These are phyloP conservation scores for Fusarium algeriense DNA, from an alignment of 2,329 filamentous ascomycete species.

Conservation along the genomic window DNA sequence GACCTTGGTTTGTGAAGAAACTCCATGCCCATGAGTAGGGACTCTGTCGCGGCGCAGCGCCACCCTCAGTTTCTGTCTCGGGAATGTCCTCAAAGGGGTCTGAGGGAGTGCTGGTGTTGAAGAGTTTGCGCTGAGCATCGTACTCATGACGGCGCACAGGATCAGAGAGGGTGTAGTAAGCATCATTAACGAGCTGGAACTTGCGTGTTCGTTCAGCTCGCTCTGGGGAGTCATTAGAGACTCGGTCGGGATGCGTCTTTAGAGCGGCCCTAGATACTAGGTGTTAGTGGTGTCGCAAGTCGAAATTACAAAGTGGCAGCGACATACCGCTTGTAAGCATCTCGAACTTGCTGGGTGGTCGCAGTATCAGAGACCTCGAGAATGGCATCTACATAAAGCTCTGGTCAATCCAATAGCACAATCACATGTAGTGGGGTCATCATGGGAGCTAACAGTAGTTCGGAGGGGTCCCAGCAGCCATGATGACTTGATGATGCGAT, in stretches of 20 bases:
- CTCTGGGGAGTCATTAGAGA: constrained; percentile 85
- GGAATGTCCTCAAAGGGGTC: constrained; percentile 61
- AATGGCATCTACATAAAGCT: constrained; percentile 69
- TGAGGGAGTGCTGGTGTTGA: constrained; percentile 46
- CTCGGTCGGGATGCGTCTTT: constrained; percentile 93
- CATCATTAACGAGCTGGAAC: constrained; percentile 93
- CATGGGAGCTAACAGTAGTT: constrained; percentile 67
- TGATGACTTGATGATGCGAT: constrained; percentile 39
- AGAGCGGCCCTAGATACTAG: constrained; percentile 76
- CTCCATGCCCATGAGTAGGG: constrained; percentile 84
- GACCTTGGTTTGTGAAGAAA: constrained; percentile 62
- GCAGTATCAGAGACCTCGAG: constrained; percentile 81
- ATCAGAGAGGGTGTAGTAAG: constrained; percentile 93
- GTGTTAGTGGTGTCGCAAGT: constrained; percentile 27
- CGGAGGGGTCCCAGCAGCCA: constrained; percentile 59
- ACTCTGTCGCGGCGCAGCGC: constrained; percentile 56
- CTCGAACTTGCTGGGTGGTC: constrained; percentile 84
- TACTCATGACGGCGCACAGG: constrained; percentile 82
- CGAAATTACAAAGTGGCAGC: neutral
- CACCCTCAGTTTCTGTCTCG: constrained; percentile 51
- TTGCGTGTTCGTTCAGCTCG: constrained; percentile 83
- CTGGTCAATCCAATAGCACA: constrained; percentile 29
- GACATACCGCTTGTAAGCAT: constrained; percentile 88
- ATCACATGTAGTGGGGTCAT: constrained; percentile 26
- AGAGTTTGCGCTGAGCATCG: constrained; percentile 71